Percentiles rank a stretch among this genome's conserved stretches.
Conservation (phyloP, 148 eudicot genomes). For the Heliamphora exappendiculata region DNA sequence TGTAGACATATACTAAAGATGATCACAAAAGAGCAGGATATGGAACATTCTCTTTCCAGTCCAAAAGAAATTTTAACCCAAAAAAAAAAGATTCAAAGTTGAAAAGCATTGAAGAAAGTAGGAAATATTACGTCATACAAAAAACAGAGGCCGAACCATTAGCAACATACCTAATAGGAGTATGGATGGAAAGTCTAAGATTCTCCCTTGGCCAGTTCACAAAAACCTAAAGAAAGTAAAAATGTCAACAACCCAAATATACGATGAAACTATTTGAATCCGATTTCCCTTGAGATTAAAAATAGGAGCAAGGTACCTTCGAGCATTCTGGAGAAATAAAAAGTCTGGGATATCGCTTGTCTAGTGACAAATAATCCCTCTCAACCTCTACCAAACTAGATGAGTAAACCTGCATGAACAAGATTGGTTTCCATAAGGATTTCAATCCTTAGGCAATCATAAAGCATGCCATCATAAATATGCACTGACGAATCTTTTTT, state of each 20-base stretch:
- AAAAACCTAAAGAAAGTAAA: constrained; percentile 40
- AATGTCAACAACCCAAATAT: constrained; percentile 10
- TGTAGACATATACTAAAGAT: neutral
- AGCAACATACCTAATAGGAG: constrained; percentile 71
- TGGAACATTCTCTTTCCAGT: neutral
- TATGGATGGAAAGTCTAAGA: constrained; percentile 58
- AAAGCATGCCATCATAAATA: neutral
- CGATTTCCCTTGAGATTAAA: neutral
- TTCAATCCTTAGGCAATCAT: neutral
- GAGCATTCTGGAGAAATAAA: constrained; percentile 67
- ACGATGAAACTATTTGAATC: neutral
- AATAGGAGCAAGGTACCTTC: constrained; percentile 46
- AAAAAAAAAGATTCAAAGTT: neutral
- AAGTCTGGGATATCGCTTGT: constrained; percentile 80
- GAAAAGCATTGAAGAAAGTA: neutral
- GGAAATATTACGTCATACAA: neutral
- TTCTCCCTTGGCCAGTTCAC: constrained; percentile 78
- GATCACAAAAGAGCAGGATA: neutral
- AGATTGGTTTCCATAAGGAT: neutral
- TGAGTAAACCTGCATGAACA: constrained; percentile 50
- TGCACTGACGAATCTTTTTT: neutral
- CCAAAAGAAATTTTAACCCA: neutral
- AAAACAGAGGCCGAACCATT: neutral
- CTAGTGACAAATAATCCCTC: constrained; percentile 75
- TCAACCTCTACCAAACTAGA: constrained; percentile 57